Percentiles rank a stretch among this genome's conserved stretches.
Conservation (phyloP, 2,329 filamentous ascomycete species). For the Conoideocrella luteorostrata region DNA sequence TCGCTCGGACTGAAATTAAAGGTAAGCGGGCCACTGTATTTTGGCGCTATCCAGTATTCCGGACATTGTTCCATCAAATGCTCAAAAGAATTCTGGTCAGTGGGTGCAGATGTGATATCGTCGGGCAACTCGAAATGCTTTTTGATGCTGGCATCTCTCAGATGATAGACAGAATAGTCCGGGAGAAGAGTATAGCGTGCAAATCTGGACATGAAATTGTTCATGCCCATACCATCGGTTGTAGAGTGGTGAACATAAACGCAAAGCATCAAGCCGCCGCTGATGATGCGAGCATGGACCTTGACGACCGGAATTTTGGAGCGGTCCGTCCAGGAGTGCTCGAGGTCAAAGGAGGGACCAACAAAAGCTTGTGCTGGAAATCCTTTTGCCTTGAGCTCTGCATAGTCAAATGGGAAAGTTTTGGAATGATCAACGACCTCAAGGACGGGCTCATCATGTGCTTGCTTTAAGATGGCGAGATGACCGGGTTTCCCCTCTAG, state of each 20-base stretch:
- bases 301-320: slow-evolving; percentile 27
- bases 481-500: slow-evolving; percentile 11
- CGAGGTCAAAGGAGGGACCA: slow-evolving; percentile 14
- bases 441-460: slow-evolving; percentile 13
- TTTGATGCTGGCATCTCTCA: not conserved
- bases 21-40: slow-evolving; percentile 27
- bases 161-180: not conserved
- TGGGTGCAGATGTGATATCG: slow-evolving; percentile 17
- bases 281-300: slow-evolving; percentile 29
- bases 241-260: slow-evolving; percentile 35
- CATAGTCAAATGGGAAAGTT: slow-evolving; percentile 17
- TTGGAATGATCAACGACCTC: slow-evolving; percentile 6
- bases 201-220: slow-evolving; percentile 31
- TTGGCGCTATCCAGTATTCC: slow-evolving; percentile 28
- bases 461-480: slow-evolving; percentile 13
- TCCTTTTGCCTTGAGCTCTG: slow-evolving; percentile 16
- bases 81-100: slow-evolving; percentile 15
- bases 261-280: slow-evolving; percentile 32
- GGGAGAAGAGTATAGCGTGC: slow-evolving; percentile 21
- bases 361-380: slow-evolving; percentile 25
- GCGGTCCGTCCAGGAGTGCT: slow-evolving; percentile 8
- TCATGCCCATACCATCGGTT: slow-evolving; percentile 34
- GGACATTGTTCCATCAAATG: slow-evolving; percentile 24
- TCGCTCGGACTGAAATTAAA: slow-evolving; percentile 12
- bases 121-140: slow-evolving; percentile 1